phyloP scores from a whole-genome alignment of 352 stramenopile species.

The Phytophthora pinifolia region DNA sequence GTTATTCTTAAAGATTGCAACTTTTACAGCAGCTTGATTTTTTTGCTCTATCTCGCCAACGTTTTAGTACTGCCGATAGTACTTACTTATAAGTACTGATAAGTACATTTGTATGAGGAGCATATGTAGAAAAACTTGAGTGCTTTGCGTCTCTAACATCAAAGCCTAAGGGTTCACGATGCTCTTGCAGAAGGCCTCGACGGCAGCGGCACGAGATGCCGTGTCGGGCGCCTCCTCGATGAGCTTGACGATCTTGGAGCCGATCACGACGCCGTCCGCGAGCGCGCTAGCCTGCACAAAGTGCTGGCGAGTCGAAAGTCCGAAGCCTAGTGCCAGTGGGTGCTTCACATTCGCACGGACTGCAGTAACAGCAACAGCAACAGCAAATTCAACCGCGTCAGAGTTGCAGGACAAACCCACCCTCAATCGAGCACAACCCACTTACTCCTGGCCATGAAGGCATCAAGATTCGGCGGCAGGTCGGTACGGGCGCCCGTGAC shows the following conservation, averaged over 20 bases:
- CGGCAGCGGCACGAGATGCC: slow-evolving; percentile 58
- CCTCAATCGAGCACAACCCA: slow-evolving; percentile 8
- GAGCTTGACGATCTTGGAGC: slow-evolving; percentile 86
- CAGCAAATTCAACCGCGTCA: slow-evolving; percentile 4
- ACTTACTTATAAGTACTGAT: too few species aligned
- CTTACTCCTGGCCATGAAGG: slow-evolving; percentile 92
- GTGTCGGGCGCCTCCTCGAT: slow-evolving; percentile 73
- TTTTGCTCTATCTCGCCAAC: too few species aligned
- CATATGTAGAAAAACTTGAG: slow-evolving; percentile 8
- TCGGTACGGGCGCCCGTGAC: slow-evolving; percentile 93
- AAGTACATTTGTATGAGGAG: too few species aligned
- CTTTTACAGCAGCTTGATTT: not conserved
- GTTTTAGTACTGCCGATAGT: too few species aligned
- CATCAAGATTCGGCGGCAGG: slow-evolving; percentile 91
- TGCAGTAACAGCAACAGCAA: slow-evolving; percentile 21
- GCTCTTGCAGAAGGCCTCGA: slow-evolving; percentile 77
- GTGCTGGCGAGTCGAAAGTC: slow-evolving; percentile 94
- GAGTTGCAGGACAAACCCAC: not conserved
- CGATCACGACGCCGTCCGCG: slow-evolving; percentile 91
- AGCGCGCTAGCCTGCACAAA: slow-evolving; percentile 91
- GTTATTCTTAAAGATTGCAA: not conserved
- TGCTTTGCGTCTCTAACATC: not conserved
- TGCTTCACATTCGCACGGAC: slow-evolving; percentile 82
- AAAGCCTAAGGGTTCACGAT: slow-evolving; percentile 51
- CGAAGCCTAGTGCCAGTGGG: slow-evolving; percentile 97